Evolutionary conservation across 306 rosid species (phyloP), one percentile per base, ranked within the genome.

Genomic region (Fagus sylvatica): DNA sequence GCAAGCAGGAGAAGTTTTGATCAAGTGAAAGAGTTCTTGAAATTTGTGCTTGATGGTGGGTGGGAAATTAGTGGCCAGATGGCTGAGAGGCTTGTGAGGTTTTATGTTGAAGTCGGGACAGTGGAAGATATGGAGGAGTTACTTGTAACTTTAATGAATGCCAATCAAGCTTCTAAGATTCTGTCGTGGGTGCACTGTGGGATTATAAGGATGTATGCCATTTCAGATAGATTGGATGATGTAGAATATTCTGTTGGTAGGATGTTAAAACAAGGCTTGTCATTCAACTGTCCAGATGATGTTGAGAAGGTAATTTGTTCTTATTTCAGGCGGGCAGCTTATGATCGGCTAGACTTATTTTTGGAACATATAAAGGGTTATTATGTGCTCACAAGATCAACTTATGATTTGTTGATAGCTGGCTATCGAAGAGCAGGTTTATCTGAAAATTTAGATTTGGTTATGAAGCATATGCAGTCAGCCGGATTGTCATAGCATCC

Each of bases 341-440:
- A 84, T 77, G 92, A 84, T 79, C 81, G 90, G 76, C 71, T 88
- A 74, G 90, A 86, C 64, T 57, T 90, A 78, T 90, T 86, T 81
- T 83, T 86, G 81, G 89, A 88, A 76, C 82, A 75, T 13, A 41
- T 88, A 6, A 75, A 79, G 73, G 71, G 80, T 53, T 68, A 57
- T 66, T 72, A 79, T 75, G 78, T 72, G 57, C 78, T 79, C 36
- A 66, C 69, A 30, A 77, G 76, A 81, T 84, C 92, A 41, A 90
- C 89, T 81, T 83, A 79, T 42, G 80, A 81, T 67, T 53, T 90
- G 79, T 71, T 90, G 81, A 71, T 86, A 64, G 72, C 85, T 48
- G 90, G 89, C 66, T 90, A 77, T 81, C 77, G 74, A 78, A 79
- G 87, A 83, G 92, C 88, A 28, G 79, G 79, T 28, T 85, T 88